Evolutionary conservation across 441 rosid genomes (phyloP).

Genomic region (Rhodomyrtus psidioides): DNA sequence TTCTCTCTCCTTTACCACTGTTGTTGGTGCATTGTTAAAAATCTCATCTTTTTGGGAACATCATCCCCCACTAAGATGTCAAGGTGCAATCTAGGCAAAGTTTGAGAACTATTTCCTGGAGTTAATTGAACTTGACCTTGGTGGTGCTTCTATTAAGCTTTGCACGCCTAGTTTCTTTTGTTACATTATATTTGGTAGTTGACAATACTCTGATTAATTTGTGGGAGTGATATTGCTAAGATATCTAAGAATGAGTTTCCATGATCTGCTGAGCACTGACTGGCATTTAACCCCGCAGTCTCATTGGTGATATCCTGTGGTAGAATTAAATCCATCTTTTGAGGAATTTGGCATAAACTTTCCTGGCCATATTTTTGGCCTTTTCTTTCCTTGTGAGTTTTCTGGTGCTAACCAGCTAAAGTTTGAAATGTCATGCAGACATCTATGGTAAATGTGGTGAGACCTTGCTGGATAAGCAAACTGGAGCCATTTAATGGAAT

Average conservation of each 20-base stretch:
- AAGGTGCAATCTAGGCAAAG: not conserved
- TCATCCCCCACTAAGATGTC: not conserved
- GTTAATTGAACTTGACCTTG: not conserved
- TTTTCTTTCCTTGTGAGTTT: not conserved
- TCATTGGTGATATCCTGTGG: not conserved
- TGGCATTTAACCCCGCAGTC: not conserved
- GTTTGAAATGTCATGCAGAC: constrained; percentile 38
- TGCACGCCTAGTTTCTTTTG: too few relatives aligned
- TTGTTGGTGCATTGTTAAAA: not conserved
- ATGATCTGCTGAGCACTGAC: not conserved
- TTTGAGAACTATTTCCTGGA: not conserved
- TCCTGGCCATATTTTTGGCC: not conserved
- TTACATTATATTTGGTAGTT: not conserved
- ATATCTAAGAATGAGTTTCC: not conserved
- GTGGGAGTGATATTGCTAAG: not conserved
- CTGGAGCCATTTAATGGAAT: constrained; percentile 72
- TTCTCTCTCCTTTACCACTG: not conserved
- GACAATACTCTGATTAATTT: not conserved
- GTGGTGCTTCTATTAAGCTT: not conserved
- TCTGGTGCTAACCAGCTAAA: not conserved
- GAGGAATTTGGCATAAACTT: not conserved
- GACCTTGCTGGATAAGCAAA: constrained; percentile 95
- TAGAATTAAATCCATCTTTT: not conserved
- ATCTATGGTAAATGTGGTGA: constrained; percentile 50
- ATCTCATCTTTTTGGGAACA: not conserved